Conservation (phyloP, 2,329 filamentous ascomycete species). For the Bimuria novae-zelandiae region DNA sequence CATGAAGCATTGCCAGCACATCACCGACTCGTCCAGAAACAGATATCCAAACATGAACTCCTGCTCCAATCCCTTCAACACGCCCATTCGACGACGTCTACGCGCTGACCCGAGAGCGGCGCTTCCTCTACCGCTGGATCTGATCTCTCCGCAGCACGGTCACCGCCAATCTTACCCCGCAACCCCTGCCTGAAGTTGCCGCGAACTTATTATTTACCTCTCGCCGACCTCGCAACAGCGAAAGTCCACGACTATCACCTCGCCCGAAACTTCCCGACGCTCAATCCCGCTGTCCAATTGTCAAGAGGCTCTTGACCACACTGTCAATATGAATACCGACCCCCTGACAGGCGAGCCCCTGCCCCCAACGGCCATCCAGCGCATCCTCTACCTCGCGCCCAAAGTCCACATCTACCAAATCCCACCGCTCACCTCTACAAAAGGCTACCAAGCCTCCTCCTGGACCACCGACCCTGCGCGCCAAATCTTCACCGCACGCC, state of each 20-base stretch:
- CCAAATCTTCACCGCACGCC: conserved; percentile 83
- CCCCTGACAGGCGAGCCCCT: conserved; percentile 71
- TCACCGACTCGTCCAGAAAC: conserved; percentile 34
- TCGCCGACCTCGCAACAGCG: neutral
- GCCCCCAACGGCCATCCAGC: conserved; percentile 78
- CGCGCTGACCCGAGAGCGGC: conserved; percentile 8
- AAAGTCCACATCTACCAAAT: conserved; percentile 86
- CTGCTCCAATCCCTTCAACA: conserved; percentile 36
- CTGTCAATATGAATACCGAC: conserved; percentile 65
- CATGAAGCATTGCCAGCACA: conserved; percentile 41
- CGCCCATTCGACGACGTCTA: conserved; percentile 32
- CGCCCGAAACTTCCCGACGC: neutral
- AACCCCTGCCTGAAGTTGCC: neutral
- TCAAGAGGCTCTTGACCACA: neutral
- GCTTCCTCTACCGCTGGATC: conserved; percentile 23
- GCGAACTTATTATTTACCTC: conserved; percentile 3
- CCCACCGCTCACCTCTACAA: conserved; percentile 75
- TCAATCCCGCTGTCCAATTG: neutral
- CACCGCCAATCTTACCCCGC: conserved; percentile 12
- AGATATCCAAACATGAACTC: conserved; percentile 21
- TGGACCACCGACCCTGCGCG: conserved; percentile 74
- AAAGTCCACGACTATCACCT: neutral
- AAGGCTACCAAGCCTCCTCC: conserved; percentile 75
- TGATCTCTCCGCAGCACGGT: conserved; percentile 13
- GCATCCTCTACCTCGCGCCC: conserved; percentile 76